Base-by-base conservation (phyloP, 148 eudicot genomes). In the Talinum fruticosum region DNA sequence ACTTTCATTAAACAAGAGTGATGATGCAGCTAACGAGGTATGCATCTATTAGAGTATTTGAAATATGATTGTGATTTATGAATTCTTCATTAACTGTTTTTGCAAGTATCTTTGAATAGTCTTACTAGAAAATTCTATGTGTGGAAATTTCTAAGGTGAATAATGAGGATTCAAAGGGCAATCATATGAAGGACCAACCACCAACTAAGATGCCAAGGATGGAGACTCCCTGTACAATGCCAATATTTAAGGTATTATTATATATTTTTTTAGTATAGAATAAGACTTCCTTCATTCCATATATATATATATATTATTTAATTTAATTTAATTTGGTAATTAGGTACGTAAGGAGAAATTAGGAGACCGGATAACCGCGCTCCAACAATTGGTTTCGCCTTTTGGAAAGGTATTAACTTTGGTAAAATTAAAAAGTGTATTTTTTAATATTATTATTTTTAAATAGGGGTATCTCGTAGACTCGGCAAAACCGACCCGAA, bases 291-390 rank as follows among this genome's bases (percentile, higher is more conserved):
- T n/a, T n/a, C n/a, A n/a, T n/a, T n/a, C n/a, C n/a, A n/a, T n/a
- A n/a, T n/a, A n/a, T n/a, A n/a, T n/a, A n/a, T 15, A 12, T 49
- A 12, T 0, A 10, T 49, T 13, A 0, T 16, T 49, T 12, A 13
- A 0, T 49, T 49, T 2, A 3, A 10, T 49, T 10, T 49, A 10
- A 0, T 41, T 78, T 61, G 32, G 45, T 72, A 36, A 35, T 59
- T 80, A 93, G 98, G 96, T 93, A 32, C 89, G 98, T 1, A 93
- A 93, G 82, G 98, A 93, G 88, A 93, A 93, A 86, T 82, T 93
- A 35, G 98, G 98, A 84, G 98, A 93, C 87, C 89, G 93, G 62
- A 82, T 93, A 74, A 93, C 98, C 65, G 96, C 96, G 13, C 91
- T 91, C 64, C 98, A 93, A 77, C 98, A 93, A 87, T 68, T 93